Base-by-base conservation (phyloP, 2,329 filamentous ascomycete species). In the Penicillium capsulatum region DNA sequence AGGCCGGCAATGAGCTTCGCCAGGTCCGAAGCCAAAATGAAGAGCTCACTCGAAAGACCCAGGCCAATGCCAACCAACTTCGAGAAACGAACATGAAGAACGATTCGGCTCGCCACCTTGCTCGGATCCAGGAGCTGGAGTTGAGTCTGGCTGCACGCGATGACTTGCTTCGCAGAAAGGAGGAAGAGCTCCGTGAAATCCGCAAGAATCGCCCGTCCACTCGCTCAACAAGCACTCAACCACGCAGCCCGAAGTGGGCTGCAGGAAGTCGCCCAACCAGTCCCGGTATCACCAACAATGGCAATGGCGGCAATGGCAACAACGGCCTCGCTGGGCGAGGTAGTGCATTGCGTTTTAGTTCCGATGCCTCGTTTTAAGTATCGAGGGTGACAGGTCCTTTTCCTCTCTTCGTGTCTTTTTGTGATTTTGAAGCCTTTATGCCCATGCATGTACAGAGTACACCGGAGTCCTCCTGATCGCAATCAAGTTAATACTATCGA, bases 131-230 rank as follows among this genome's bases (percentile, higher is more conserved):
- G 19, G 64, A 71, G 44, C 40, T 71, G 8, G 64, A 70, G 52
- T 36, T 57, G 3, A 57, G 55, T 1, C 47, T 69, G 11, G 54
- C 57, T 10, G 50, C 54, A 1, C 60, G 66, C 9, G 67, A 72
- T 17, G 58, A 63, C 13, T 41, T 71, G 10, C 47, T 72, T 8
- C 63, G 56, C 31, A 62, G 55, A 35, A 66, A 70, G 33, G 67
- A 72, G 36, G 69, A 71, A 11, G 69, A 72, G 42, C 53, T 71
- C 29, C 64, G 64, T 9, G 63, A 65, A 13, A 56, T 72, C 36
- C 67, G 64, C 44, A 70, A 66, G 40, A 68, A 68, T 36, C 63
- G 66, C 0, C 66, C 66, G 2, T 63, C 64, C 1, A 69, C 66
- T 24, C 58, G 66, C 13, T 65, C 66, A 2, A 68, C 66, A 1